phyloP scores from a whole-genome alignment of 768 basidiomycete species.

The Mycena floridula region DNA sequence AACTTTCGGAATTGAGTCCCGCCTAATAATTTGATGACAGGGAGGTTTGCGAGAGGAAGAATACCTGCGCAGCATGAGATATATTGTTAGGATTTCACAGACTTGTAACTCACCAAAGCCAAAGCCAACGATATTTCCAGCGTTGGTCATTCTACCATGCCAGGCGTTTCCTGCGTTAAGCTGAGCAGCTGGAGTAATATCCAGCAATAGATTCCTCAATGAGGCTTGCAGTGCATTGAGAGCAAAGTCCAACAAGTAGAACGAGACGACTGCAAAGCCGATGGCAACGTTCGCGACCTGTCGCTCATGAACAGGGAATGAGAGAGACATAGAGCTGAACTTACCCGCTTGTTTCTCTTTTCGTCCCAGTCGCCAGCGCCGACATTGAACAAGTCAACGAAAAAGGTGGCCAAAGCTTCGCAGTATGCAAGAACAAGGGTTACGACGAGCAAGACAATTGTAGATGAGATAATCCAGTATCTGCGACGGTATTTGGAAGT shows the following conservation, averaged over 20 bases:
- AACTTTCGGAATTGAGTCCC: conserved; percentile 96
- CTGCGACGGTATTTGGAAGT: conserved; percentile 85
- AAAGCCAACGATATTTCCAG: conserved; percentile 95
- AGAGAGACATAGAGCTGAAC: conserved; percentile 13
- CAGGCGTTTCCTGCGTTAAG: conserved; percentile 95
- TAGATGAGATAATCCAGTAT: conserved; percentile 91
- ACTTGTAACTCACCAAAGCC: conserved; percentile 61
- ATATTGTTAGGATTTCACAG: not conserved
- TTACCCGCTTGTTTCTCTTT: conserved; percentile 52
- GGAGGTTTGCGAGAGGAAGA: conserved; percentile 76
- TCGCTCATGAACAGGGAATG: not conserved
- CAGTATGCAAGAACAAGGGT: conserved; percentile 84
- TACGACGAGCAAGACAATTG: conserved; percentile 69
- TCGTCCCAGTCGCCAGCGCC: conserved; percentile 89
- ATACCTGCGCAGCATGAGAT: conserved; percentile 49
- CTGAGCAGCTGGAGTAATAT: conserved; percentile 84
- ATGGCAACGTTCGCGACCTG: conserved; percentile 73
- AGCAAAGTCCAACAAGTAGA: conserved; percentile 96
- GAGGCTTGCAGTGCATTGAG: conserved; percentile 94
- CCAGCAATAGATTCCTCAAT: conserved; percentile 87
- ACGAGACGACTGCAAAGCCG: conserved; percentile 78
- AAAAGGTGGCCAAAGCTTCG: conserved; percentile 56
- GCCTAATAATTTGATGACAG: conserved; percentile 74
- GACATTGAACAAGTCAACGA: conserved; percentile 72
- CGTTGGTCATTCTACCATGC: conserved; percentile 94